phyloP scores from a whole-genome alignment of 257 asterid species.

The Anisodus tanguticus region DNA sequence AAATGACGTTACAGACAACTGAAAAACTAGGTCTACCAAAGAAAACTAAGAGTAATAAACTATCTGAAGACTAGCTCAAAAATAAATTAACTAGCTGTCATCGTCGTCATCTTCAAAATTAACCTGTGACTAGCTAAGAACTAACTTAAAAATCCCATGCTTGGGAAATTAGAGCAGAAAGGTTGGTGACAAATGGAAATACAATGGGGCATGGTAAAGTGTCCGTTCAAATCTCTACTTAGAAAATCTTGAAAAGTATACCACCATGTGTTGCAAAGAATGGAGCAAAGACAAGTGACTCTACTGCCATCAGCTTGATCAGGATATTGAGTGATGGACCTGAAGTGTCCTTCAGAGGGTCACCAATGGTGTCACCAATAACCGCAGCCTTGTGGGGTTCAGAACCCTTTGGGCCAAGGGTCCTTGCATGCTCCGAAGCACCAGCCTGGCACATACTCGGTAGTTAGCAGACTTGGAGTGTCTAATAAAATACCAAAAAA shows the following conservation, averaged over 20 bases:
- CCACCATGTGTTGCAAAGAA: conserved; percentile 16
- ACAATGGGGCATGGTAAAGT: neutral
- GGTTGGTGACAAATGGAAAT: neutral
- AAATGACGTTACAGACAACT: neutral
- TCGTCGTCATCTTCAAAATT: neutral
- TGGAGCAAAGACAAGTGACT: conserved; percentile 17
- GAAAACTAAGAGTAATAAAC: neutral
- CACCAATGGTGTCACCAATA: conserved; percentile 9
- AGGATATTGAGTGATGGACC: conserved; percentile 28
- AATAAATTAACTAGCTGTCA: neutral
- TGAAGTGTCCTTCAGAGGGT: conserved; percentile 25
- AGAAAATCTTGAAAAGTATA: conserved; percentile 1
- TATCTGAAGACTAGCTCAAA: neutral
- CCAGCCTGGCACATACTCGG: conserved; percentile 10
- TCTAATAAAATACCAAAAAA: neutral
- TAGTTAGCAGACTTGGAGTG: neutral
- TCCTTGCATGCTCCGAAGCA: conserved; percentile 24
- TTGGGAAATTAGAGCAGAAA: neutral
- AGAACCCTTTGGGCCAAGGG: conserved; percentile 25
- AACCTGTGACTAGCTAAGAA: conserved; percentile 20
- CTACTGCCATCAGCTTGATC: conserved; percentile 19
- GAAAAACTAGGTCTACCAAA: neutral
- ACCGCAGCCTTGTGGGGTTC: conserved; percentile 21
- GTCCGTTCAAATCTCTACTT: neutral
- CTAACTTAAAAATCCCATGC: neutral